phyloP scores from a whole-genome alignment of 2,329 filamentous ascomycete species.

The Orbilia brochopaga region DNA sequence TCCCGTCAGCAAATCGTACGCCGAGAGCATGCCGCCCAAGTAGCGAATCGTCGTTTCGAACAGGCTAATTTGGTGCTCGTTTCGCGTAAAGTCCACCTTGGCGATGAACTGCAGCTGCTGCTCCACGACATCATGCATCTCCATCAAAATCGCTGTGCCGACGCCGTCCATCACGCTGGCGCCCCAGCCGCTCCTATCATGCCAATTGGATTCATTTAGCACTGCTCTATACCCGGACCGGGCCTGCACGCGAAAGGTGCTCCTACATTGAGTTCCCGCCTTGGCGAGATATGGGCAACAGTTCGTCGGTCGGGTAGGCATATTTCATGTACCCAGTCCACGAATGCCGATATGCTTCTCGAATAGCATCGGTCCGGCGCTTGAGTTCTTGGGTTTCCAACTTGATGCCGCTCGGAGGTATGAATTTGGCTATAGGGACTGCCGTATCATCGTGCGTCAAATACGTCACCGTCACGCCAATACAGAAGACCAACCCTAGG shows the following conservation, averaged over 20 bases:
- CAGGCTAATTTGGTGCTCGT: constrained; percentile 69
- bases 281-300: constrained; percentile 71
- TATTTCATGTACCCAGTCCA: constrained; percentile 76
- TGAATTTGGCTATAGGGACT: constrained; percentile 8
- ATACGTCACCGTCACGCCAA: constrained; percentile 23
- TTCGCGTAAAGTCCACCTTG: constrained; percentile 70
- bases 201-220: background rate
- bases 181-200: constrained; percentile 77
- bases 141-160: constrained; percentile 79
- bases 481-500: constrained; percentile 21
- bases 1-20: constrained; percentile 71
- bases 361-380: constrained; percentile 66
- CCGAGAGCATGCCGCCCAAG: constrained; percentile 78
- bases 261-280: constrained; percentile 72
- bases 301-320: constrained; percentile 78
- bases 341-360: constrained; percentile 71
- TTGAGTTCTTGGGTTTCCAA: constrained; percentile 2
- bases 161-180: constrained; percentile 81
- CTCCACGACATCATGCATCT: constrained; percentile 69
- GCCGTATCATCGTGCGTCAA: constrained; percentile 6
- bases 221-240: constrained; percentile 2
- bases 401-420: constrained; percentile 28
- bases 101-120: constrained; percentile 74
- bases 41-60: constrained; percentile 94
- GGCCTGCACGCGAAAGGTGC: constrained; percentile 44